phyloP scores from a whole-genome alignment of 371 early-diverging fungal species.

The Fennellomyces sp. region DNA sequence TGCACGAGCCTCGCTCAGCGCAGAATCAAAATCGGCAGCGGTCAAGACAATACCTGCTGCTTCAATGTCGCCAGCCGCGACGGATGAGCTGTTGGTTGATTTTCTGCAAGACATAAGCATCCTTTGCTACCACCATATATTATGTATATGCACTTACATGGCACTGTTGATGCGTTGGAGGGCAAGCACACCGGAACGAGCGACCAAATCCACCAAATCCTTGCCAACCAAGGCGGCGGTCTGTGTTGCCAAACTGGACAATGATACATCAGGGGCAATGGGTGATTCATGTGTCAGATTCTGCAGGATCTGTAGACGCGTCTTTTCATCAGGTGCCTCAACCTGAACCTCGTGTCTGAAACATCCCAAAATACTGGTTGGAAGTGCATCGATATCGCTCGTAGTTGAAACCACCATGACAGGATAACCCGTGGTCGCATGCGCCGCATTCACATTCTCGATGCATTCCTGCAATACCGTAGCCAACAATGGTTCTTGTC shows the following conservation, averaged over 20 bases:
- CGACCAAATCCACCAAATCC: conserved; percentile 80
- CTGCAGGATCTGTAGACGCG: conserved; percentile 64
- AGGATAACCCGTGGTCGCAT: conserved; percentile 66
- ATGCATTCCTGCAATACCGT: conserved; percentile 73
- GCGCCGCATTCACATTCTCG: conserved; percentile 52
- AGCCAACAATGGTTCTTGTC: conserved; percentile 76
- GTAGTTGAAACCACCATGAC: conserved; percentile 82
- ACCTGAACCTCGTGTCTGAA: conserved; percentile 79
- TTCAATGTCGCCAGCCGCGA: conserved; percentile 56
- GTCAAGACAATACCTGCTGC: conserved; percentile 77
- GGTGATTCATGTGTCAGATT: conserved; percentile 54
- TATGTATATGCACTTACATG: conserved; percentile 45
- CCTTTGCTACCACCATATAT: too few relatives aligned
- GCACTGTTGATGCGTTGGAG: conserved; percentile 66
- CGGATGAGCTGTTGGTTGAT: background rate
- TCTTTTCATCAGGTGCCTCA: conserved; percentile 75
- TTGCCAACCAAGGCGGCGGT: conserved; percentile 91
- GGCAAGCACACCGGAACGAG: conserved; percentile 70
- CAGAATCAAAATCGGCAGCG: conserved; percentile 77
- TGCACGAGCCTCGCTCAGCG: conserved; percentile 79
- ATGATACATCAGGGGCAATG: conserved; percentile 77
- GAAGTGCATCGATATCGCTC: conserved; percentile 75
- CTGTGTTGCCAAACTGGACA: conserved; percentile 78
- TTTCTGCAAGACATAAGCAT: background rate
- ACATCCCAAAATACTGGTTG: conserved; percentile 67